Evolutionary conservation across 441 rosid species (phyloP), one percentile per base, ranked within the genome.

Genomic region (Viola pubescens): DNA sequence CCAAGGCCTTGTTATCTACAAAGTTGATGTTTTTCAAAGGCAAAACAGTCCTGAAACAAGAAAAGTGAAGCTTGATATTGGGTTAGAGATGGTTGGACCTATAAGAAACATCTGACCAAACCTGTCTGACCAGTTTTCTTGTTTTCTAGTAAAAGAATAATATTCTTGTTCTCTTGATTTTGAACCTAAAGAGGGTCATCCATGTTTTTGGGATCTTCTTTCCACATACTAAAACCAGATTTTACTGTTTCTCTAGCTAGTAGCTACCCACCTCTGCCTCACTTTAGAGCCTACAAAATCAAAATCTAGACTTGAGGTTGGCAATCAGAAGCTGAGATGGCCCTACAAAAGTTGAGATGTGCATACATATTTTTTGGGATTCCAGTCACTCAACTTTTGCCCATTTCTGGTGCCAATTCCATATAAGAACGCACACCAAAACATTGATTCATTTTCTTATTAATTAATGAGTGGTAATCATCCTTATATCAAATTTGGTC

Each of bases 101-200:
- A 47, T 48, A 60, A 59, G 48, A 70, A 45, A 46, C 34, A 54
- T 3, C 60, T 65, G 76, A 62, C 72, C 73, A 67, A 66, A 12
- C 61, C 55, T 65, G 77, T 69, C 74, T 34, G 52, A 52, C 64
- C 60, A 34, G n/a, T 48, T 66, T 43, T 51, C 52, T 60, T 48
- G 44, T 65, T 66, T 43, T 56, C 6, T 38, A 42, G 41, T 9
- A 52, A 37, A 11, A 48, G 9, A 48, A 16, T 41, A 19, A 19
- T 58, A n/a, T 70, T 63, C 62, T 62, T 78, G 76, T 67, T 70
- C 72, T 75, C 76, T 60, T 69, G 77, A 81, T 81, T 60, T 68
- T 51, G 26, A 74, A 64, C 75, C 63, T 55, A 19, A 19, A 19
- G 63, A 48, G 68, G 72, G 80, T 54, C 75, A 44, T 47, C 42